Conservation (phyloP, 192 early-diverging fungal species). For the Linnemannia hyalina region DNA sequence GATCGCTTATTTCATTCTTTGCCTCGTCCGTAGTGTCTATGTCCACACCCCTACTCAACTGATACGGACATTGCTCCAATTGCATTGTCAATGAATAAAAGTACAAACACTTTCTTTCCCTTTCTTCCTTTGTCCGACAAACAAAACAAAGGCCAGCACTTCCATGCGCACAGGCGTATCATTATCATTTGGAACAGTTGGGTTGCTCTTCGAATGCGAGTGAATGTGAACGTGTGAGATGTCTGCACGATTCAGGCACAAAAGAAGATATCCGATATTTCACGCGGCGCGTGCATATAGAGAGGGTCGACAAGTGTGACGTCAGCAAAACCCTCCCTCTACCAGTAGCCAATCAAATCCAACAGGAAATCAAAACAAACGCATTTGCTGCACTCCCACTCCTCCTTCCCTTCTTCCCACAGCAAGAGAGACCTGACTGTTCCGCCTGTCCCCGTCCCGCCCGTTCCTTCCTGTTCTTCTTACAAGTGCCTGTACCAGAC, state of each 20-base stretch:
- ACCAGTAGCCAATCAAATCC: not conserved
- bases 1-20: not conserved
- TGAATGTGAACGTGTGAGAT: not conserved
- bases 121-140: not conserved
- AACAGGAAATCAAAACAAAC: slow-evolving; percentile 16
- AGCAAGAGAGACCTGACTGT: not conserved
- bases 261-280: not conserved
- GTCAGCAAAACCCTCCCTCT: not conserved
- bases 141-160: not conserved
- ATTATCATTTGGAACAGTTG: not conserved
- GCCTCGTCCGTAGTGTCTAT: not conserved
- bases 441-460: not conserved
- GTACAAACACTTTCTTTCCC: not conserved
- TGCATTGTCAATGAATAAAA: not conserved
- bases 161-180: not conserved
- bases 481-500: not conserved
- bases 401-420: not conserved
- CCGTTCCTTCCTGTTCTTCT: not conserved
- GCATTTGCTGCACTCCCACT: slow-evolving; percentile 1
- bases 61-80: not conserved
- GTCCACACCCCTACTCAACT: no score
- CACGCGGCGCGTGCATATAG: not conserved
- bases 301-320: not conserved
- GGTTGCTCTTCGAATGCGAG: not conserved
- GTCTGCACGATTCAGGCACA: not conserved